Conservation (phyloP, 1,284 basidiomycete species). For the Neolentinus lepideus region DNA sequence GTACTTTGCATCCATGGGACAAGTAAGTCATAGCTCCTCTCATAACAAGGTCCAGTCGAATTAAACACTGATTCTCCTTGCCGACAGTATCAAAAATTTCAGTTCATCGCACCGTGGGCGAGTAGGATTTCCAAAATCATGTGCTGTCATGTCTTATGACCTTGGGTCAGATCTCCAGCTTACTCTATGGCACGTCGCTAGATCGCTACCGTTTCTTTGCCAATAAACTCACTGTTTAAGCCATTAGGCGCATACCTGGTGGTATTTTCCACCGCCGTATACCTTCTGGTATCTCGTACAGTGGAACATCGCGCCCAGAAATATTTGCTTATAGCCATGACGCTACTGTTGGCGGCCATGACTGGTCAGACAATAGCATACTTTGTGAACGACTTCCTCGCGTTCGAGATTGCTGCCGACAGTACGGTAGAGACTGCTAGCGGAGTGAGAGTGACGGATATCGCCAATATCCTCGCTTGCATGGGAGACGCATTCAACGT, state of each 20-base stretch:
- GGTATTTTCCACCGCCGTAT: neutral
- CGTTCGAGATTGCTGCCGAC: neutral
- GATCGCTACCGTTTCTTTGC: neutral
- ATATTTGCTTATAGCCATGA: neutral
- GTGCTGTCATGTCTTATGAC: neutral
- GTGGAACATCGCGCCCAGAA: neutral
- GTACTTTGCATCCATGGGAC: neutral
- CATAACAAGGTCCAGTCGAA: neutral
- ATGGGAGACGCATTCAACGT: neutral
- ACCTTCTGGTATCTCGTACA: neutral
- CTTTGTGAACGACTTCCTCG: neutral
- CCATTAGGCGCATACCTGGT: neutral
- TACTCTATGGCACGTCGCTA: neutral
- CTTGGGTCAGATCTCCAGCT: neutral
- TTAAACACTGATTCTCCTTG: neutral
- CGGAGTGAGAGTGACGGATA: neutral
- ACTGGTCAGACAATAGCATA: neutral
- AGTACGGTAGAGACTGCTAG: neutral
- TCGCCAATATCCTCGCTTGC: neutral
- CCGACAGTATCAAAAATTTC: neutral
- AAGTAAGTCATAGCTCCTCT: neutral
- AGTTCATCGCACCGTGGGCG: neutral
- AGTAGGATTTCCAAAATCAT: neutral
- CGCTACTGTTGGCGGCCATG: neutral
- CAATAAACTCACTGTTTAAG: neutral